phyloP scores from a whole-genome alignment of 257 asterid genomes.

The Primulina eburnea region DNA sequence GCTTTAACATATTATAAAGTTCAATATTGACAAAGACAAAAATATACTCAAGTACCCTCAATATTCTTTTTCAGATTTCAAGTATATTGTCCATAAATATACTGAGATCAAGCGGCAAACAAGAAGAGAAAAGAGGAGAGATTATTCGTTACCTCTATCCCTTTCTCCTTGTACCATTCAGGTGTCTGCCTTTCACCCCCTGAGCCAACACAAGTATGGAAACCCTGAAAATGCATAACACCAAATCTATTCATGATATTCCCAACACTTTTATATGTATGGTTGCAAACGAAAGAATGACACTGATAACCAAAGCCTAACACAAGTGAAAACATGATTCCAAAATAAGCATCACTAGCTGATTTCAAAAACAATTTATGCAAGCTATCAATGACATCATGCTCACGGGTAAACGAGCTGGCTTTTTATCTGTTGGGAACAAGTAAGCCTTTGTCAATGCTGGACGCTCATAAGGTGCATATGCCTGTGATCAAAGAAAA shows the following conservation, averaged over 20 bases:
- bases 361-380: neutral
- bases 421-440: slow-evolving; percentile 84
- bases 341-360: neutral
- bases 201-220: slow-evolving; percentile 93
- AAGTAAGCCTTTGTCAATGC: slow-evolving; percentile 89
- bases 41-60: too few species aligned
- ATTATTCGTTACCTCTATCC: slow-evolving; percentile 67
- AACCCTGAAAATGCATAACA: slow-evolving; percentile 50
- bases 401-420: slow-evolving; percentile 94
- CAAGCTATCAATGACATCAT: slow-evolving; percentile 18
- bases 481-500: slow-evolving; percentile 47
- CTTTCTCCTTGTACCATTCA: slow-evolving; percentile 96
- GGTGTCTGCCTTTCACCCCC: slow-evolving; percentile 98
- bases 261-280: neutral
- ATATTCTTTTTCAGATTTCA: neutral
- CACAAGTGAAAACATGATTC: slow-evolving; percentile 9
- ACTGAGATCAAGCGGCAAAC: neutral
- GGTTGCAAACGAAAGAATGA: neutral
- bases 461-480: slow-evolving; percentile 95
- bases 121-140: slow-evolving; percentile 10
- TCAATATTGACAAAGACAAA: too few species aligned
- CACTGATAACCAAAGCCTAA: slow-evolving; percentile 3
- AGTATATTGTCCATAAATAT: neutral
- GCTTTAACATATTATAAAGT: too few species aligned
- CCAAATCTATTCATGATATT: slow-evolving; percentile 23